Evolutionary conservation across 768 basidiomycete species (phyloP).

Genomic region (Trametes punicea): DNA sequence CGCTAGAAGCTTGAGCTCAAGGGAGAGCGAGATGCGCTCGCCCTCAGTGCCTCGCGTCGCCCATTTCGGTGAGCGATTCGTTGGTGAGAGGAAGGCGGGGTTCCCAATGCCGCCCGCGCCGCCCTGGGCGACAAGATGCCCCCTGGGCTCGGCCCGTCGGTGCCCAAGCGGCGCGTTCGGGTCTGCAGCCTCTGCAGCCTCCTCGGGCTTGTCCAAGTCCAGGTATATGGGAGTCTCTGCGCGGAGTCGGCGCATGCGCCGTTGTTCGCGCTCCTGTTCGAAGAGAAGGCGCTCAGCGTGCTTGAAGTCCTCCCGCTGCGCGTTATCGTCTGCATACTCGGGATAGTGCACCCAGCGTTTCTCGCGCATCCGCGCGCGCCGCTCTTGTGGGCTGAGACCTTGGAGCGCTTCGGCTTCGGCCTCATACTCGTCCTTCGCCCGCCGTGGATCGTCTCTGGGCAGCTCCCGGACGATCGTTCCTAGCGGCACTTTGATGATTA

Average conservation of each 20-base stretch:
- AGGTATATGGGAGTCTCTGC: conserved; percentile 43
- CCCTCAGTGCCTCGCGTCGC: conserved; percentile 77
- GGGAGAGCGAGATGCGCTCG: conserved; percentile 72
- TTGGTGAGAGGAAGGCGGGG: conserved; percentile 70
- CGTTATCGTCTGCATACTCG: conserved; percentile 55
- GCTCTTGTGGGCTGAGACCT: conserved; percentile 45
- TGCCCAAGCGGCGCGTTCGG: conserved; percentile 57
- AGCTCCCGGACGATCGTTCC: conserved; percentile 88
- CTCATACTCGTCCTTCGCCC: conserved; percentile 69
- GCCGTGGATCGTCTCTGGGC: conserved; percentile 58
- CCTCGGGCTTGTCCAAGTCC: conserved; percentile 58
- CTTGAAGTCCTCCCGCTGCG: conserved; percentile 61
- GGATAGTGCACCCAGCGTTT: conserved; percentile 84
- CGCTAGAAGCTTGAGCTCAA: conserved; percentile 91
- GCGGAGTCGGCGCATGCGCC: conserved; percentile 45
- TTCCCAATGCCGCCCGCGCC: conserved; percentile 86
- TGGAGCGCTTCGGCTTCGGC: conserved; percentile 59
- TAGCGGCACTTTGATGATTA: conserved; percentile 77
- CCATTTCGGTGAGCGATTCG: conserved; percentile 80
- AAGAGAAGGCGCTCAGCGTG: conserved; percentile 64
- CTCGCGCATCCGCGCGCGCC: conserved; percentile 57
- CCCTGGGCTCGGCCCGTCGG: conserved; percentile 48
- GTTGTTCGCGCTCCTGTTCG: conserved; percentile 58
- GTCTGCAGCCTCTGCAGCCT: conserved; percentile 40
- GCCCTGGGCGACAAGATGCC: conserved; percentile 70